Evolutionary conservation across 352 stramenopile genomes (phyloP).

Genomic region (Phytophthora boehmeriae): DNA sequence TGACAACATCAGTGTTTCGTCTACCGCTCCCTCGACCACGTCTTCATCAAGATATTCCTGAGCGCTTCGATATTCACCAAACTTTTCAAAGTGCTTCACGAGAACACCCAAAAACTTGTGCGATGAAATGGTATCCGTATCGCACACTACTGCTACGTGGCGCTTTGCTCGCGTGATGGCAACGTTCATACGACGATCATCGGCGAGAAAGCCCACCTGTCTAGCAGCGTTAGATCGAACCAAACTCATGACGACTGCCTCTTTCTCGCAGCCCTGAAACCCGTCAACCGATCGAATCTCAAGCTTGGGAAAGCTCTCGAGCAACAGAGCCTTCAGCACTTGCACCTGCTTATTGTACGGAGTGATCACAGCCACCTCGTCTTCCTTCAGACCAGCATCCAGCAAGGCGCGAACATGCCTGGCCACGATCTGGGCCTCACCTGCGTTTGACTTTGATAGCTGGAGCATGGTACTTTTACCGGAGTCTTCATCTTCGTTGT

Average conservation of each 20-base stretch:
- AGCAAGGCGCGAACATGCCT: slow-evolving; percentile 90
- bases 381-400: slow-evolving; percentile 74
- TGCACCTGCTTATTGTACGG: slow-evolving; percentile 99
- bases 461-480: slow-evolving; percentile 30
- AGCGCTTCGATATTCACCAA: slow-evolving; percentile 91
- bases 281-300: slow-evolving; percentile 96
- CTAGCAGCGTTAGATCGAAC: slow-evolving; percentile 92
- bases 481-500: slow-evolving; percentile 24
- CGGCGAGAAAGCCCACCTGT: slow-evolving; percentile 95
- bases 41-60: slow-evolving; percentile 82
- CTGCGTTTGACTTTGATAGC: slow-evolving; percentile 79
- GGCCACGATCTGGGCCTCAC: slow-evolving; percentile 77
- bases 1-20: slow-evolving; percentile 20
- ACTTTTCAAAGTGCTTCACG: slow-evolving; percentile 92
- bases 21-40: slow-evolving; percentile 42
- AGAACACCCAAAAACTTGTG: slow-evolving; percentile 93
- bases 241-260: slow-evolving; percentile 98
- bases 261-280: slow-evolving; percentile 97
- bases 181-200: slow-evolving; percentile 98
- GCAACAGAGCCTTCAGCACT: slow-evolving; percentile 87
- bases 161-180: slow-evolving; percentile 96
- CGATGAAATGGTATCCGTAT: slow-evolving; percentile 93
- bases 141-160: slow-evolving; percentile 94
- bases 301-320: slow-evolving; percentile 67
- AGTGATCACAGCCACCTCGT: slow-evolving; percentile 97